Evolutionary conservation across 2,329 filamentous ascomycete species (phyloP).

Genomic region (Davidsoniella eucalypti): DNA sequence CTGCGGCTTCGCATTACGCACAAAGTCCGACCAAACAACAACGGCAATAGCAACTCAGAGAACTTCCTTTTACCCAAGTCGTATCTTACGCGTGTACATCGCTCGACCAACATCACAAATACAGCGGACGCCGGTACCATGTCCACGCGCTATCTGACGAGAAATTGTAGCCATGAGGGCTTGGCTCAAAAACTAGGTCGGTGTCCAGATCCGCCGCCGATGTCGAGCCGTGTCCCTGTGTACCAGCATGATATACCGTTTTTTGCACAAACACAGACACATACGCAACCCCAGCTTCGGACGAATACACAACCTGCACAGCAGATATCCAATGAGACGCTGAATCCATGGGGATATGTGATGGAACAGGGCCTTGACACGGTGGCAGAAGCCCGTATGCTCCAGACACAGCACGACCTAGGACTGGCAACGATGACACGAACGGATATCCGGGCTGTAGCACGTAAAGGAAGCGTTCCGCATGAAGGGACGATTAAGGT

Average conservation of each 20-base stretch:
- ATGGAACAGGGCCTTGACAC: not conserved
- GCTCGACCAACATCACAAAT: not conserved
- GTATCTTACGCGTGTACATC: not conserved
- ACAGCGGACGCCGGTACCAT: not conserved
- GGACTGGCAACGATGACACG: constrained; percentile 2
- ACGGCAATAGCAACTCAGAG: too few species aligned
- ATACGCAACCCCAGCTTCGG: too few species aligned
- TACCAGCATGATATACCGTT: too few species aligned
- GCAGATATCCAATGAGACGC: not conserved
- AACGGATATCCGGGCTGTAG: not conserved
- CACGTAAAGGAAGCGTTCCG: not conserved
- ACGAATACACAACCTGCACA: not conserved
- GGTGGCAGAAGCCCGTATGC: not conserved
- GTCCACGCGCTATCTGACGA: too few species aligned
- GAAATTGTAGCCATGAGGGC: too few species aligned
- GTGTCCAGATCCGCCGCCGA: too few species aligned
- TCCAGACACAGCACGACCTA: constrained; percentile 6
- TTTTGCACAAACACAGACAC: too few species aligned
- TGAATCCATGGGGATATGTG: constrained; percentile 3
- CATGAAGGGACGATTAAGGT: constrained; percentile 8
- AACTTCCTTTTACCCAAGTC: too few species aligned
- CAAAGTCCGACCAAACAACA: not conserved
- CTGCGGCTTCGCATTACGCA: constrained; percentile 9
- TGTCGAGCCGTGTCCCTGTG: too few species aligned
- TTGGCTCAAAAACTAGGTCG: too few species aligned